A percentile compares a stretch with the other conserved stretches of the same genome.
Conservation (phyloP, 2,329 filamentous ascomycete species). For the Cordyceps farinosa region DNA sequence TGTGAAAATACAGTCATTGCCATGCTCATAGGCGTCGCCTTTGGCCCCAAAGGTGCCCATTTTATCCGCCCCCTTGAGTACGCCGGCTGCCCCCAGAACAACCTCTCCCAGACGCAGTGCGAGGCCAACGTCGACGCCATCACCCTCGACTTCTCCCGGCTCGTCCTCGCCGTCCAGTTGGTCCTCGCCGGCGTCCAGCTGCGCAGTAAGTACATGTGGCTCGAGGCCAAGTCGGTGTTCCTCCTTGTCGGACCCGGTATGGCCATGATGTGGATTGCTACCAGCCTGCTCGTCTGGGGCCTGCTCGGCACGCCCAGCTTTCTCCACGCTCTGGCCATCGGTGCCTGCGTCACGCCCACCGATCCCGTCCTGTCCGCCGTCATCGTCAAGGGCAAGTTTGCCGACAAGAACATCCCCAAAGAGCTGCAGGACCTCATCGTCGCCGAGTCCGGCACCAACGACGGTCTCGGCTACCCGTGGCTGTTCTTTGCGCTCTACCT, state of each 20-base stretch:
- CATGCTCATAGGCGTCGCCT: constrained; percentile 70
- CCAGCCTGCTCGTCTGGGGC: constrained; percentile 74
- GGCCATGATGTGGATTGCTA: constrained; percentile 80
- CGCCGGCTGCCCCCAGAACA: constrained; percentile 41
- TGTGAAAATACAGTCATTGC: constrained; percentile 64
- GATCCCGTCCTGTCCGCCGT: constrained; percentile 85
- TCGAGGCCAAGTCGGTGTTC: constrained; percentile 72
- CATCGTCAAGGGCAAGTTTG: constrained; percentile 91
- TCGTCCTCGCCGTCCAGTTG: constrained; percentile 87
- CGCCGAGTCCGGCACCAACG: constrained; percentile 82
- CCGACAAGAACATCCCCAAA: constrained; percentile 82
- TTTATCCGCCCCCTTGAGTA: constrained; percentile 74
- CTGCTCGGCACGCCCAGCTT: constrained; percentile 69
- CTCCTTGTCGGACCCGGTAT: constrained; percentile 80
- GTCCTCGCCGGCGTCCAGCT: constrained; percentile 86
- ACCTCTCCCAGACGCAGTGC: constrained; percentile 28
- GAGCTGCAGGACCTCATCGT: constrained; percentile 77
- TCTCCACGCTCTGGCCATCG: constrained; percentile 74
- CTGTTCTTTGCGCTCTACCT: constrained; percentile 81
- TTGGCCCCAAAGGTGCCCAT: constrained; percentile 75
- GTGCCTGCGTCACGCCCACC: constrained; percentile 86
- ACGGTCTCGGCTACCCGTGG: constrained; percentile 86
- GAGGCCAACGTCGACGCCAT: constrained; percentile 61
- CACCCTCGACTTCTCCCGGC: constrained; percentile 78
- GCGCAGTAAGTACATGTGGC: constrained; percentile 74